Evolutionary conservation across 2,329 filamentous ascomycete species (phyloP).

Genomic region (Phialocephala sp.): DNA sequence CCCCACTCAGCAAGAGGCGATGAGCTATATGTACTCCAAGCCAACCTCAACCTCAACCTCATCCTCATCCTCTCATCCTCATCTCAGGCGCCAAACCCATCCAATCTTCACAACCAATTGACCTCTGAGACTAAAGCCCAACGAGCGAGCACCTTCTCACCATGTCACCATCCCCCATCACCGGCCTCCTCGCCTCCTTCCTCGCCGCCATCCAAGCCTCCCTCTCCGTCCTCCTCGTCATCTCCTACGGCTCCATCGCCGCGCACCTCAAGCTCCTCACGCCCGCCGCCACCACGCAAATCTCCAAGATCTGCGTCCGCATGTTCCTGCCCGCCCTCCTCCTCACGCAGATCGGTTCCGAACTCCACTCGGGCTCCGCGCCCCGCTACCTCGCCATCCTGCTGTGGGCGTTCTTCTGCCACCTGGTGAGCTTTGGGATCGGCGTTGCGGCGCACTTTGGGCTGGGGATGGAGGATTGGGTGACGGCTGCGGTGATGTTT

Average conservation of each 20-base stretch:
- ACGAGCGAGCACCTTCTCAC: not conserved
- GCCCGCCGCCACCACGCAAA: conserved; percentile 45
- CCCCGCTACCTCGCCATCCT: conserved; percentile 48
- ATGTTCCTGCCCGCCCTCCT: conserved; percentile 54
- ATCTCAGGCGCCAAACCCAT: too few relatives aligned
- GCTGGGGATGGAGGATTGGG: conserved; percentile 53
- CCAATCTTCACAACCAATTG: not conserved
- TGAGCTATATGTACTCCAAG: not conserved
- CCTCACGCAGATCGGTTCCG: conserved; percentile 51
- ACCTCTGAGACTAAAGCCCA: not conserved
- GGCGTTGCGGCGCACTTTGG: conserved; percentile 46
- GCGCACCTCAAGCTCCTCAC: conserved; percentile 48
- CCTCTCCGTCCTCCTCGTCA: conserved; percentile 54
- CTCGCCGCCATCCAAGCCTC: conserved; percentile 53
- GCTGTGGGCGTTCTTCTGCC: conserved; percentile 50
- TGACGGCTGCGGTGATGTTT: conserved; percentile 53
- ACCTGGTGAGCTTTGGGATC: conserved; percentile 48
- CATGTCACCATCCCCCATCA: conserved; percentile 36
- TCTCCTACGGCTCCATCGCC: conserved; percentile 51
- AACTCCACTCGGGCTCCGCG: conserved; percentile 47
- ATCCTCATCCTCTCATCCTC: too few relatives aligned
- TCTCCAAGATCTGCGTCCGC: conserved; percentile 54
- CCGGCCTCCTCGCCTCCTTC: conserved; percentile 47
- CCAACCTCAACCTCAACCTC: not conserved
- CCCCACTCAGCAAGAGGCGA: not conserved